A percentile compares a stretch with the other conserved stretches of the same genome.
phyloP scores from a whole-genome alignment of 257 asterid species.

The Anisodus tanguticus region DNA sequence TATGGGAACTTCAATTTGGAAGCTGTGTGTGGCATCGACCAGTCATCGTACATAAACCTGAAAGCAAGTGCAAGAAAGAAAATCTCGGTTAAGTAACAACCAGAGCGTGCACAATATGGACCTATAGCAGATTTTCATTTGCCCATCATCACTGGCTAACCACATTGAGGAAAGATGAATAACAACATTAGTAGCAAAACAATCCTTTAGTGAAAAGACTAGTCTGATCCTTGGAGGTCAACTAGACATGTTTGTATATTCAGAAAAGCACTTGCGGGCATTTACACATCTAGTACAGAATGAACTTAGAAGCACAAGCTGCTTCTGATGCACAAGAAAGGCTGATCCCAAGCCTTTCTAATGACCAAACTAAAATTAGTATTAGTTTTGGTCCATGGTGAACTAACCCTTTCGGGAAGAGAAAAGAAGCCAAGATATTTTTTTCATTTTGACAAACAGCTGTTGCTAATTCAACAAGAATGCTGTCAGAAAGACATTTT shows the following conservation, averaged over 20 bases:
- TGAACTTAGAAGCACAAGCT: background rate
- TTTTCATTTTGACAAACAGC: background rate
- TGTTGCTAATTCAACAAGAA: background rate
- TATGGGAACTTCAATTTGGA: conserved; percentile 79
- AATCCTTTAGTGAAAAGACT: too few species aligned
- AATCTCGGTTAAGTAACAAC: background rate
- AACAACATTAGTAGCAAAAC: background rate
- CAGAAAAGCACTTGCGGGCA: background rate
- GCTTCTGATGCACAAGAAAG: background rate
- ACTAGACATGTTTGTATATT: background rate
- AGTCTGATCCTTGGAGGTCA: too few species aligned
- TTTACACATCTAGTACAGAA: background rate
- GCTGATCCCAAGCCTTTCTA: background rate
- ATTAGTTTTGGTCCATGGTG: background rate
- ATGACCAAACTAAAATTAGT: background rate
- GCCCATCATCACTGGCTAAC: background rate
- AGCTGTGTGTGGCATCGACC: conserved; percentile 93
- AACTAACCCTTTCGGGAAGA: background rate
- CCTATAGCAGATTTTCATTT: background rate
- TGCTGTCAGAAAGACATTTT: background rate
- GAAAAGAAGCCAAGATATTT: too few species aligned
- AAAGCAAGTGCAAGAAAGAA: conserved; percentile 31
- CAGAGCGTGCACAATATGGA: background rate
- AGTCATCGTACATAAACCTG: conserved; percentile 90
- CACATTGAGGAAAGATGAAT: background rate